phyloP scores from a whole-genome alignment of 2,329 filamentous ascomycete genomes.

The Fusarium scirpi region DNA sequence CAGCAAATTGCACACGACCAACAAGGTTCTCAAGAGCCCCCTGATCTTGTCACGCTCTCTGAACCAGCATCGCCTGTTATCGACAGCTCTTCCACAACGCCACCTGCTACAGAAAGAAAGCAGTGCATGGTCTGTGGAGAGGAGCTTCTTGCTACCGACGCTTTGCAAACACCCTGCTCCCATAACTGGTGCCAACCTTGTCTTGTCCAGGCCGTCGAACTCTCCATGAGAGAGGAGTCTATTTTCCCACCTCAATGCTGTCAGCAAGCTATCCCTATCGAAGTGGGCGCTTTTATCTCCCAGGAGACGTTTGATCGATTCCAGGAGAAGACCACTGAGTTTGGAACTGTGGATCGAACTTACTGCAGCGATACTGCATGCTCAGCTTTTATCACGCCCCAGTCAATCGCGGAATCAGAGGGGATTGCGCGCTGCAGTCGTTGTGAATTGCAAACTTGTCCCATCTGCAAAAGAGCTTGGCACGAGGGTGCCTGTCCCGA shows the following conservation, averaged over 20 bases:
- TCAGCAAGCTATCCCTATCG: constrained; percentile 54
- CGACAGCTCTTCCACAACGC: neutral
- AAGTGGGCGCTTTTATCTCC: constrained; percentile 49
- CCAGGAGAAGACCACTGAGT: constrained; percentile 60
- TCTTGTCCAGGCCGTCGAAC: constrained; percentile 55
- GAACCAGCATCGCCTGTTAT: no score
- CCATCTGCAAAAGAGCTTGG: constrained; percentile 58
- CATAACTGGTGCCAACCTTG: constrained; percentile 66
- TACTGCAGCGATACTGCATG: constrained; percentile 63
- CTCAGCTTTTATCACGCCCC: constrained; percentile 59
- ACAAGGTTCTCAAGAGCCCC: neutral
- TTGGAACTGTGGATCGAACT: constrained; percentile 58
- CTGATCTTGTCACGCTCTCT: no score
- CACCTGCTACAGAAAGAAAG: neutral
- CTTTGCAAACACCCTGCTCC: constrained; percentile 47
- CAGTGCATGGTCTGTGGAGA: neutral
- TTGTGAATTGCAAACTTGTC: constrained; percentile 62
- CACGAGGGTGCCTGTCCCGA: constrained; percentile 62
- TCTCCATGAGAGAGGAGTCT: constrained; percentile 59
- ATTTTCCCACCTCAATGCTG: constrained; percentile 69
- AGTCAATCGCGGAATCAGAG: constrained; percentile 47
- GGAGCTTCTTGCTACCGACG: no score
- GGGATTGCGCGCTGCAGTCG: constrained; percentile 55
- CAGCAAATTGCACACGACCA: no score
- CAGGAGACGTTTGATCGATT: constrained; percentile 52